These are phyloP conservation scores for Rhynchosporium secalis DNA, from an alignment of 2,329 filamentous ascomycete genomes.

Conservation along the genomic window DNA sequence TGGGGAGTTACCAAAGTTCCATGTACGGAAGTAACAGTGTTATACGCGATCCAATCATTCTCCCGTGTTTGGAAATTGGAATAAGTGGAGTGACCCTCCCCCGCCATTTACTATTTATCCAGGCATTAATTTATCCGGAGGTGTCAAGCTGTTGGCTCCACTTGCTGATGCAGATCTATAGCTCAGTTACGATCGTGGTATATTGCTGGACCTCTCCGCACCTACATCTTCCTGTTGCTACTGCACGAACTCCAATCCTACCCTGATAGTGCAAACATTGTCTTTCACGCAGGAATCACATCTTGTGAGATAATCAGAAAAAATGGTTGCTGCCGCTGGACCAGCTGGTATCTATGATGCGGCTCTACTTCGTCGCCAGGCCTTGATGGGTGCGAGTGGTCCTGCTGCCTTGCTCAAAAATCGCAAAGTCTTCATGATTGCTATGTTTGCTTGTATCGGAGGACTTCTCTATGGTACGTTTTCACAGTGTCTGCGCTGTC, in stretches of 20 bases:
- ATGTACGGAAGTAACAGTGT: neutral
- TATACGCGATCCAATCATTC: neutral
- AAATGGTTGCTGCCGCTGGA: slow-evolving; percentile 36
- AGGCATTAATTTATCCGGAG: slow-evolving; percentile 30
- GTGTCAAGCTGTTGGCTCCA: slow-evolving; percentile 18
- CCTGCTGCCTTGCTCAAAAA: slow-evolving; percentile 58
- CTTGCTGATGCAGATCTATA: slow-evolving; percentile 1
- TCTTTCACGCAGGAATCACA: neutral
- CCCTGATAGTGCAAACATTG: no score
- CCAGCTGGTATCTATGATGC: slow-evolving; percentile 50
- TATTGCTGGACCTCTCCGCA: slow-evolving; percentile 18
- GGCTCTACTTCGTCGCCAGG: slow-evolving; percentile 52
- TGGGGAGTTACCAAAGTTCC: slow-evolving; percentile 5
- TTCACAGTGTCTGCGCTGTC: slow-evolving; percentile 31
- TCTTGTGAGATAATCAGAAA: neutral
- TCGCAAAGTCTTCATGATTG: slow-evolving; percentile 59
- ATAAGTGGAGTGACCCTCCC: slow-evolving; percentile 8
- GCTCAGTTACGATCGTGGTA: slow-evolving; percentile 6
- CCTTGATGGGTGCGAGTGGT: slow-evolving; percentile 54
- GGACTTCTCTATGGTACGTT: slow-evolving; percentile 50
- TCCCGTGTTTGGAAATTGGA: neutral
- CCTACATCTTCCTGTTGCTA: slow-evolving; percentile 14
- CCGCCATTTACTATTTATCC: slow-evolving; percentile 18
- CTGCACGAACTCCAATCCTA: slow-evolving; percentile 9
- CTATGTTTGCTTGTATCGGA: slow-evolving; percentile 62